Evolutionary conservation across 2,329 filamentous ascomycete genomes (phyloP).

Genomic region (Aphanocladium album): DNA sequence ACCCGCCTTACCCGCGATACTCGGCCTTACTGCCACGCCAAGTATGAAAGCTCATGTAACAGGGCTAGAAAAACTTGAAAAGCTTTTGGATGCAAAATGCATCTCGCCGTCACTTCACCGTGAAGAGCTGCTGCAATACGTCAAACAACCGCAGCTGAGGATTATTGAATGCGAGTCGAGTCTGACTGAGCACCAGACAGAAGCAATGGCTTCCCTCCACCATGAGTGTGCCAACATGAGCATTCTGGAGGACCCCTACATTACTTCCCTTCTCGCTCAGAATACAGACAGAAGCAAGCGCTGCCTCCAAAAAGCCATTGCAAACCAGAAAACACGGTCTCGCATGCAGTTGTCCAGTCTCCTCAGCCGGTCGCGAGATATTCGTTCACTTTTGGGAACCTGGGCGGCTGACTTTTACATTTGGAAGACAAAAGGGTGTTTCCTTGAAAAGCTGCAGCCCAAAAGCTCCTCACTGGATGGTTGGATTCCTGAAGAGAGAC

Average conservation of each 20-base stretch:
- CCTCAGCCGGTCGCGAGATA: constrained; percentile 40
- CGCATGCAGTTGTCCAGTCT: constrained; percentile 54
- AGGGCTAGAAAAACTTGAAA: constrained; percentile 59
- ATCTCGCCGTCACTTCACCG: constrained; percentile 64
- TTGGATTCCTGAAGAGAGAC: constrained; percentile 47
- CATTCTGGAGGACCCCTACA: constrained; percentile 56
- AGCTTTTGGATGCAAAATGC: constrained; percentile 64
- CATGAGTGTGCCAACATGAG: constrained; percentile 41
- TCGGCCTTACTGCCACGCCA: constrained; percentile 79
- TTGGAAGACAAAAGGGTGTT: constrained; percentile 37
- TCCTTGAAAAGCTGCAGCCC: constrained; percentile 22
- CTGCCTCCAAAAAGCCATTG: constrained; percentile 33
- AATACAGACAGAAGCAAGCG: constrained; percentile 36
- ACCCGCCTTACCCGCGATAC: constrained; percentile 53
- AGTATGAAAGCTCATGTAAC: constrained; percentile 54
- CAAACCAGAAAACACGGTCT: constrained; percentile 45
- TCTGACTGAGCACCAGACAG: constrained; percentile 19
- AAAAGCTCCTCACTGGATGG: constrained; percentile 27
- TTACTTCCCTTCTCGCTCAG: constrained; percentile 42
- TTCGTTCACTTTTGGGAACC: constrained; percentile 55
- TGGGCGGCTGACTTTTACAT: constrained; percentile 70
- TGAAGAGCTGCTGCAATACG: constrained; percentile 62
- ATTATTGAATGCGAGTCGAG: constrained; percentile 27
- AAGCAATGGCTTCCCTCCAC: constrained; percentile 40
- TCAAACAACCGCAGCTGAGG: constrained; percentile 59